Conservation (phyloP, 176 grass and related monocot species). For the Typha latifolia region DNA sequence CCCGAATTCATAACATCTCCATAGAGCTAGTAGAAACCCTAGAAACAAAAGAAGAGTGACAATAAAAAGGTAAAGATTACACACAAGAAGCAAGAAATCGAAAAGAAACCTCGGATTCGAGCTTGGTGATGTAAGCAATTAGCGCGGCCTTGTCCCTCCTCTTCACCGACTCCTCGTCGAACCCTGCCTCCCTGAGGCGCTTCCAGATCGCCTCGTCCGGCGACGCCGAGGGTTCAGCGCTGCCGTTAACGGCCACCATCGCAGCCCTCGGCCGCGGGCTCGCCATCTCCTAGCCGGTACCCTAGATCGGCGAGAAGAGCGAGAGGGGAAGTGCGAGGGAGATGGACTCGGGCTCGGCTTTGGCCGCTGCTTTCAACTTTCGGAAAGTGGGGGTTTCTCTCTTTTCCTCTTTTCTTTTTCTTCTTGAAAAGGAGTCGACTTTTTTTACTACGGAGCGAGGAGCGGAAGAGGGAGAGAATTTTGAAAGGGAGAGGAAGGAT, state of each 20-base stretch:
- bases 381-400: too few species aligned
- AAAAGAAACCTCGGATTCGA: slow-evolving; percentile 61
- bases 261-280: slow-evolving; percentile 35
- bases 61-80: background rate
- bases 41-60: background rate
- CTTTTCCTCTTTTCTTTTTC: too few species aligned
- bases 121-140: slow-evolving; percentile 54
- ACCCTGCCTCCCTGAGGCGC: slow-evolving; percentile 59
- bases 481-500: too few species aligned
- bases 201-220: slow-evolving; percentile 79
- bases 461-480: too few species aligned
- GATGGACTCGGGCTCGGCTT: too few species aligned
- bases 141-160: slow-evolving; percentile 64
- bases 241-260: slow-evolving; percentile 2
- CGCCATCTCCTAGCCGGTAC: slow-evolving; percentile 48
- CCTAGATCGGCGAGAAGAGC: slow-evolving; percentile 39
- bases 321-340: too few species aligned
- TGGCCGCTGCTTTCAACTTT: too few species aligned
- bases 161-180: slow-evolving; percentile 78
- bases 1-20: too few species aligned
- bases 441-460: too few species aligned
- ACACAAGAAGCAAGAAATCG: background rate
- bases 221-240: background rate
- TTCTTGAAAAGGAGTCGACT: too few species aligned
- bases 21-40: background rate